Percentiles rank a stretch among this genome's conserved stretches.
Evolutionary conservation across 2,329 filamentous ascomycete genomes (phyloP).

Genomic region (Davidsoniella australis): DNA sequence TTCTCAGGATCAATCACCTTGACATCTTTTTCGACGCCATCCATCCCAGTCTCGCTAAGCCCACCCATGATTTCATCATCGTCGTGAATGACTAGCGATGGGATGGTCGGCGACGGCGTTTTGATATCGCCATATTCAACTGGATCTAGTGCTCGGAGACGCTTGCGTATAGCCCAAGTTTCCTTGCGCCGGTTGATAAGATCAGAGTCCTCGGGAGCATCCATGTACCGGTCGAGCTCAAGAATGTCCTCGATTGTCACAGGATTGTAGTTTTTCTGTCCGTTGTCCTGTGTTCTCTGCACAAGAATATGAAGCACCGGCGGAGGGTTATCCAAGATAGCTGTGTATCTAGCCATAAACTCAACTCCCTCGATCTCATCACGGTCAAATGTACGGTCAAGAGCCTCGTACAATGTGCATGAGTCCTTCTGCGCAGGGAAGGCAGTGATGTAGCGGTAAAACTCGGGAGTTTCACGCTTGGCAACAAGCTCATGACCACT

Average conservation of each 20-base stretch:
- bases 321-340: slow-evolving; percentile 52
- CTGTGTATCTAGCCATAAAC: slow-evolving; percentile 41
- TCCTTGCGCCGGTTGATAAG: slow-evolving; percentile 48
- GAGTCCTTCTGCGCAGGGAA: slow-evolving; percentile 32
- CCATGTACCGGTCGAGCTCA: slow-evolving; percentile 79
- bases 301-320: slow-evolving; percentile 82
- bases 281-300: slow-evolving; percentile 61
- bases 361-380: slow-evolving; percentile 54
- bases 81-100: slow-evolving; percentile 2
- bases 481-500: slow-evolving; percentile 7
- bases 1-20: not conserved
- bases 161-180: slow-evolving; percentile 46
- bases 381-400: slow-evolving; percentile 72
- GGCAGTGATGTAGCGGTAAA: slow-evolving; percentile 46
- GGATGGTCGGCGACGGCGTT: not conserved
- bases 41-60: not conserved
- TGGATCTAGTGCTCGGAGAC: slow-evolving; percentile 1
- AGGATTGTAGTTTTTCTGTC: slow-evolving; percentile 58
- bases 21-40: not conserved
- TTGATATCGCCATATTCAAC: slow-evolving; percentile 6
- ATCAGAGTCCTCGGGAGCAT: slow-evolving; percentile 40
- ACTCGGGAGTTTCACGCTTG: slow-evolving; percentile 18
- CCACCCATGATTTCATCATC: not conserved
- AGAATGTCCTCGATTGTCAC: slow-evolving; percentile 66
- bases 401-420: slow-evolving; percentile 61